phyloP scores from a whole-genome alignment of 208 protist species.

The Leishmania tarentolae region DNA sequence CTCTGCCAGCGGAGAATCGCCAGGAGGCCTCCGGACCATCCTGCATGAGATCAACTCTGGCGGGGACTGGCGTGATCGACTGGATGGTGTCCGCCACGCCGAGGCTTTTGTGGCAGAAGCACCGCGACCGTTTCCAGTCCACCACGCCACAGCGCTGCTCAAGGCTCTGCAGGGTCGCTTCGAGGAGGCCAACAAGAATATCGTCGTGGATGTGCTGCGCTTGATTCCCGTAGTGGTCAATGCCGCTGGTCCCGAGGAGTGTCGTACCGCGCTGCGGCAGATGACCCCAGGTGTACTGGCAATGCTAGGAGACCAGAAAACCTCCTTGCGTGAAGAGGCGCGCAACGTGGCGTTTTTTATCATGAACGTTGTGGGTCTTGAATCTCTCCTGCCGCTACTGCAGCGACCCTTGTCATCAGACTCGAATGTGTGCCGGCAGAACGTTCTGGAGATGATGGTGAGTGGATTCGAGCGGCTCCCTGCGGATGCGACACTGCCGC shows the following conservation, averaged over 20 bases:
- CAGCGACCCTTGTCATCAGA: constrained; percentile 78
- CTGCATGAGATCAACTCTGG: constrained; percentile 63
- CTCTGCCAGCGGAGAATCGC: constrained; percentile 6
- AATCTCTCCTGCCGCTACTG: constrained; percentile 62
- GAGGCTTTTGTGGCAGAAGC: constrained; percentile 55
- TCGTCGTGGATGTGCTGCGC: constrained; percentile 86
- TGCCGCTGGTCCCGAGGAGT: constrained; percentile 41
- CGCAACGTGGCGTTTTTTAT: constrained; percentile 50
- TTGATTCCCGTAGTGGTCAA: constrained; percentile 64
- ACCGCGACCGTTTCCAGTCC: constrained; percentile 42
- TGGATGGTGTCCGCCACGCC: constrained; percentile 62
- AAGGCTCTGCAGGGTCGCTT: constrained; percentile 69
- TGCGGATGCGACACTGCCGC: constrained; percentile 43
- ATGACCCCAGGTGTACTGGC: constrained; percentile 65
- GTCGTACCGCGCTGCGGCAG: constrained; percentile 41
- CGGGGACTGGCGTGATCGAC: constrained; percentile 76
- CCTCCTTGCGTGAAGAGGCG: constrained; percentile 76
- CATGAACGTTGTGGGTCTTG: constrained; percentile 69
- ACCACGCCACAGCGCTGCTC: constrained; percentile 47
- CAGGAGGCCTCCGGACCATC: constrained; percentile 36
- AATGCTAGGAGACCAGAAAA: constrained; percentile 86
- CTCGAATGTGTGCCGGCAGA: constrained; percentile 73
- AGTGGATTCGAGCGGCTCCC: constrained; percentile 61
- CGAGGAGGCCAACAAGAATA: constrained; percentile 87
- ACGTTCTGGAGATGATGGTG: constrained; percentile 75